Conservation (phyloP, 2,329 filamentous ascomycete genomes). For the Lachnellula cervina region DNA sequence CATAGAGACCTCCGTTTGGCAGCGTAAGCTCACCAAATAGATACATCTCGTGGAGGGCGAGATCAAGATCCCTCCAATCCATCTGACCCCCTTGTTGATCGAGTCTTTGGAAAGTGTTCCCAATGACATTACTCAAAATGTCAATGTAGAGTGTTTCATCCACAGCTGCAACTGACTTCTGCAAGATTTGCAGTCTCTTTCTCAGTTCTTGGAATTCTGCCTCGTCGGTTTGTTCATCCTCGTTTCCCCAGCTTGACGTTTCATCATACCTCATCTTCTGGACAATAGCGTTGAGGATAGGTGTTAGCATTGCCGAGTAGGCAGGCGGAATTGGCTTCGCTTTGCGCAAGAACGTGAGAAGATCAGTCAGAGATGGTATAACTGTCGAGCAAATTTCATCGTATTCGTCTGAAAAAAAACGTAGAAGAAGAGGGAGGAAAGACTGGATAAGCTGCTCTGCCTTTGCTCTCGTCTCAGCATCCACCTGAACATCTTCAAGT, state of each 20-base stretch:
- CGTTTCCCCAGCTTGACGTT: conserved; percentile 86
- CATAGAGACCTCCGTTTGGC: conserved; percentile 78
- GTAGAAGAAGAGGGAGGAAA: conserved; percentile 81
- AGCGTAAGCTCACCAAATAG: conserved; percentile 93
- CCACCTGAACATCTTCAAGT: conserved; percentile 62
- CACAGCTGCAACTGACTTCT: conserved; percentile 87
- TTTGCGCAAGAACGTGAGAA: conserved; percentile 86
- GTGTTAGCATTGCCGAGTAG: conserved; percentile 77
- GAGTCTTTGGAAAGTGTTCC: conserved; percentile 76
- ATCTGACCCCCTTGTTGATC: conserved; percentile 68
- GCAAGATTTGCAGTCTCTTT: conserved; percentile 81
- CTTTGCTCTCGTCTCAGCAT: conserved; percentile 61
- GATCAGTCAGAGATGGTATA: conserved; percentile 86
- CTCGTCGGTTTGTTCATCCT: conserved; percentile 93
- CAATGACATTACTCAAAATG: conserved; percentile 82
- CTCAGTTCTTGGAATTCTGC: conserved; percentile 95
- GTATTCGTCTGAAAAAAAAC: conserved; percentile 96
- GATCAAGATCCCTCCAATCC: conserved; percentile 92
- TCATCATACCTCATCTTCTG: conserved; percentile 97
- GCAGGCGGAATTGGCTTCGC: conserved; percentile 65
- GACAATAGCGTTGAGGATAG: conserved; percentile 87
- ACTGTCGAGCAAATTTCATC: conserved; percentile 97
- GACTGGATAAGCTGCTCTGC: conserved; percentile 78
- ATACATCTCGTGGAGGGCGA: conserved; percentile 93
- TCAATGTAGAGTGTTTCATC: conserved; percentile 87